These are phyloP conservation scores for Mrakia frigida DNA, from an alignment of 768 basidiomycete species.

Conservation along the genomic window DNA sequence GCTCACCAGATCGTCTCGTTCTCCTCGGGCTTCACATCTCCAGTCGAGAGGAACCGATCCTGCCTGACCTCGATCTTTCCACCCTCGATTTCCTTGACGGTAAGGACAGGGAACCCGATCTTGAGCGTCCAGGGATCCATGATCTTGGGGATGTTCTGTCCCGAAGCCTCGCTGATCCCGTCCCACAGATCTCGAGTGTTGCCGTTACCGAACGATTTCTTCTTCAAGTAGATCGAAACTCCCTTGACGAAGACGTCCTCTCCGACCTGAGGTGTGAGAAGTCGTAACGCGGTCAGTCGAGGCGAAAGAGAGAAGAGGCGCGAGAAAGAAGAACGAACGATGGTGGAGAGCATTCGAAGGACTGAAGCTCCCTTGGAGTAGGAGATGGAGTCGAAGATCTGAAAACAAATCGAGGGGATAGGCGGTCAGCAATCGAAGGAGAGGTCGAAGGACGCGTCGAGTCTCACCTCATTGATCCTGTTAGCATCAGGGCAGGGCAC, in stretches of 20 bases:
- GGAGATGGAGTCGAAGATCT: conserved; percentile 73
- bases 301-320: no score
- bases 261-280: conserved; percentile 49
- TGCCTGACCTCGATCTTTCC: conserved; percentile 72
- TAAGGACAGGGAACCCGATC: conserved; percentile 84
- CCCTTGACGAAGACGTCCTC: conserved; percentile 81
- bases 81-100: conserved; percentile 63
- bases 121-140: conserved; percentile 92
- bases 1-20: conserved; percentile 79
- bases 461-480: conserved; percentile 68
- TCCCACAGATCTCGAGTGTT: conserved; percentile 82
- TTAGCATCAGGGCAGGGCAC: conserved; percentile 82
- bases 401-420: no score
- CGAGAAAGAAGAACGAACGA: conserved; percentile 43
- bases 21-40: conserved; percentile 68
- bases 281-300: no score
- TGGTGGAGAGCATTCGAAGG: conserved; percentile 85
- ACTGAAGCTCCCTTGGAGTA: conserved; percentile 79
- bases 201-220: conserved; percentile 76
- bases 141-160: conserved; percentile 63
- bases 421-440: conserved; percentile 65
- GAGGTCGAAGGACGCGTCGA: conserved; percentile 79
- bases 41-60: conserved; percentile 86
- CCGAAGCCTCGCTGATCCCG: conserved; percentile 71
- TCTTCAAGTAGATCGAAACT: conserved; percentile 86